phyloP scores from a whole-genome alignment of 108 stramenopile genomes.

The Nannochloropsis granulata region DNA sequence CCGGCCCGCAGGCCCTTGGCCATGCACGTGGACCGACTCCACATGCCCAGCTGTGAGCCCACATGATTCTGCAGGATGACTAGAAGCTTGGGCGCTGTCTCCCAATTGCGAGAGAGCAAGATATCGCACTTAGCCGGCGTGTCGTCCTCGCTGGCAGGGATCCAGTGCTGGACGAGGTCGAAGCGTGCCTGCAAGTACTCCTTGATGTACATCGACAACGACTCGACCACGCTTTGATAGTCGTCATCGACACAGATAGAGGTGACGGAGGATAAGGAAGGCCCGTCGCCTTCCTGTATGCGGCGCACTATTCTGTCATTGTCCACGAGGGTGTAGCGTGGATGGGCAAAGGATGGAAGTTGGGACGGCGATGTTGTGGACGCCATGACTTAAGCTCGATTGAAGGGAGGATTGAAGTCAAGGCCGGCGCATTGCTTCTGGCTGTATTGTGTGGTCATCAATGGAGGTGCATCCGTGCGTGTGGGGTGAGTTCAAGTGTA shows the following conservation, averaged over 20 bases:
- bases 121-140: not conserved
- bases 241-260: not conserved
- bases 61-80: conserved; percentile 6
- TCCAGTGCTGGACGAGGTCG: not conserved
- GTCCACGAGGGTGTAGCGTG: not conserved
- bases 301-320: conserved; percentile 9
- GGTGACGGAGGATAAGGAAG: too few species aligned
- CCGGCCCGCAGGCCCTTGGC: conserved; percentile 6
- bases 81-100: not conserved
- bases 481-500: too few species aligned
- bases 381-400: too few species aligned
- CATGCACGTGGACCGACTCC: not conserved
- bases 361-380: not conserved
- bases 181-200: not conserved
- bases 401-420: too few species aligned
- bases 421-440: too few species aligned
- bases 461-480: too few species aligned
- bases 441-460: too few species aligned
- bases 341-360: conserved; percentile 4
- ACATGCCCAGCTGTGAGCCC: conserved; percentile 19
- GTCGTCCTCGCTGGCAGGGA: conserved; percentile 9
- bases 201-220: not conserved
- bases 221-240: not conserved
- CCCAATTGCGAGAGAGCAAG: not conserved
- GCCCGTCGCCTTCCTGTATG: not conserved